A percentile compares a stretch with the other conserved stretches of the same genome.
phyloP scores from a whole-genome alignment of 2,329 filamentous ascomycete genomes.

The Colletotrichum sp. region DNA sequence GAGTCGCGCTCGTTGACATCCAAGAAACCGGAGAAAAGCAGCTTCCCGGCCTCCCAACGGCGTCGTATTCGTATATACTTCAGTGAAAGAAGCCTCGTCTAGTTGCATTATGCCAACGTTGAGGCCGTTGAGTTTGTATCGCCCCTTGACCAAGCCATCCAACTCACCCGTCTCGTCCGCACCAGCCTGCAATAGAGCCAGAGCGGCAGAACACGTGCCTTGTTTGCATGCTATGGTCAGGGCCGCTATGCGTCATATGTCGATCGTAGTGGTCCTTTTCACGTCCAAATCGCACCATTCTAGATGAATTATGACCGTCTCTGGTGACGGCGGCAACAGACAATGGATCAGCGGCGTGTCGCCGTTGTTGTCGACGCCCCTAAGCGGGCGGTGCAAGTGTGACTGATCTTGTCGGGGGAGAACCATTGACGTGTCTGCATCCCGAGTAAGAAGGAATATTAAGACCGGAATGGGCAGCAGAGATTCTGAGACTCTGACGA shows the following conservation, averaged over 20 bases:
- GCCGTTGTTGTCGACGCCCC: neutral
- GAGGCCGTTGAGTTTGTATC: neutral
- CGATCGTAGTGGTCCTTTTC: neutral
- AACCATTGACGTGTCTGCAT: neutral
- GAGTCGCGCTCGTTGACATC: neutral
- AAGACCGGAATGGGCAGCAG: neutral
- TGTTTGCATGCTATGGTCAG: neutral
- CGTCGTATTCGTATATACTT: neutral
- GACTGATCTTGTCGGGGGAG: neutral
- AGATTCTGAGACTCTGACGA: neutral
- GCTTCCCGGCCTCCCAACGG: neutral
- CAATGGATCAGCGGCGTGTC: neutral
- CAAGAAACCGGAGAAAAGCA: neutral
- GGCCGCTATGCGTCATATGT: neutral
- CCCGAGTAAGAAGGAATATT: neutral
- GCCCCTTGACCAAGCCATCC: neutral
- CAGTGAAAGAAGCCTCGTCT: neutral
- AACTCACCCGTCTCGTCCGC: neutral
- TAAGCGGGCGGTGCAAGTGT: neutral
- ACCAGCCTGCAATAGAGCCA: neutral
- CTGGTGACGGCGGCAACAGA: neutral
- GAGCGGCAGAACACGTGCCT: neutral
- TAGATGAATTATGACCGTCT: neutral
- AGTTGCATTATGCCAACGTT: neutral
- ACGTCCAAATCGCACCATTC: neutral